These are phyloP conservation scores for Citropsis articulata DNA, from an alignment of 345 rosid genomes.

Conservation along the genomic window DNA sequence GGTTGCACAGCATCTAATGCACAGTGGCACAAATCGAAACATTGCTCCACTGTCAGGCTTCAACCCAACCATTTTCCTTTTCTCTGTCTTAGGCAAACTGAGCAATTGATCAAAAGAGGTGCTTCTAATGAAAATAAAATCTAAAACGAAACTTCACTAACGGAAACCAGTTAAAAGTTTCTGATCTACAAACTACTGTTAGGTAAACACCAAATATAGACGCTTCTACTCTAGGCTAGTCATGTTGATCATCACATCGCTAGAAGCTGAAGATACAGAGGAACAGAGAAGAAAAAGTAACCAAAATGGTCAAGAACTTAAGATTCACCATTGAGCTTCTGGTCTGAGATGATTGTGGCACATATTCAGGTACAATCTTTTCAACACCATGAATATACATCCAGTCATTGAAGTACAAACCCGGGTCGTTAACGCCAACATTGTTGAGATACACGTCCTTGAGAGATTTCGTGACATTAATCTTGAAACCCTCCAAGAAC, in stretches of 20 bases:
- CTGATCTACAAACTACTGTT: background rate
- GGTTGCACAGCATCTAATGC: background rate
- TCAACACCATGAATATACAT: background rate
- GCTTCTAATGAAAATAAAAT: background rate
- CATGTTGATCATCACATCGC: background rate
- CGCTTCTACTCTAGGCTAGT: background rate
- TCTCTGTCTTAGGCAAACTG: background rate
- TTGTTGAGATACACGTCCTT: background rate
- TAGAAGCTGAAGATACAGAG: background rate
- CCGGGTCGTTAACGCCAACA: background rate
- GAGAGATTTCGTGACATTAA: background rate
- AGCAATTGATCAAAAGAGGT: background rate
- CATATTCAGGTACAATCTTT: background rate
- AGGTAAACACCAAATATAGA: background rate
- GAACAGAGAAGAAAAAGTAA: slow-evolving; percentile 4
- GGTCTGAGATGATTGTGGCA: background rate
- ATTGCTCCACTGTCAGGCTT: no score
- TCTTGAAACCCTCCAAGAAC: slow-evolving; percentile 17
- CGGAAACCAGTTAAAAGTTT: background rate
- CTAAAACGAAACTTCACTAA: no score
- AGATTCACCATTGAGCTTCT: background rate
- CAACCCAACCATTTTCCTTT: no score
- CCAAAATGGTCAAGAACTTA: background rate
- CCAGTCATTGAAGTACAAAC: background rate
- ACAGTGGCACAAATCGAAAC: background rate